Conservation (phyloP, 306 rosid genomes). For the Luffa aegyptiaca region DNA sequence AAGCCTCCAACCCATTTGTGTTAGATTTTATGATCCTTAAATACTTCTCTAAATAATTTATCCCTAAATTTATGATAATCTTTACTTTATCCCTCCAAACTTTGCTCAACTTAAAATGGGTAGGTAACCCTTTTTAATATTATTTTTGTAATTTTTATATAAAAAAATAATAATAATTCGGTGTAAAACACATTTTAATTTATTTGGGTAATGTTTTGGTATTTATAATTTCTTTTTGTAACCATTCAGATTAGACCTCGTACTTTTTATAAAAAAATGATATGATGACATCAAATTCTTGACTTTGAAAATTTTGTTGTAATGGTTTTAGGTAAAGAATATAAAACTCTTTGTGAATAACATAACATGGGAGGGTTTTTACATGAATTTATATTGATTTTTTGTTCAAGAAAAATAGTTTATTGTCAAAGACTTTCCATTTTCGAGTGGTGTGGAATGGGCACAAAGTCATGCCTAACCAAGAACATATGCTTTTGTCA, state of each 20-base stretch:
- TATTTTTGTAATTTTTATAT: not conserved
- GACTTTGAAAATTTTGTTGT: no score
- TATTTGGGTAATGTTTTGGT: no score
- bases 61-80: not conserved
- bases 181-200: no score
- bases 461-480: not conserved
- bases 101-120: not conserved
- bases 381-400: not conserved
- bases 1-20: not conserved
- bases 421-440: not conserved
- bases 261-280: no score
- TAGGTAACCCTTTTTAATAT: not conserved
- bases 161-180: no score
- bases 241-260: no score
- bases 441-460: not conserved
- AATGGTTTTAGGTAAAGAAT: no score
- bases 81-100: not conserved
- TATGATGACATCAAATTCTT: no score
- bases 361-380: no score
- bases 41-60: constrained; percentile 1
- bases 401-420: not conserved
- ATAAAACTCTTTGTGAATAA: no score
- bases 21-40: not conserved
- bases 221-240: no score
- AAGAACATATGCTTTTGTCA: not conserved